Evolutionary conservation across 2,329 filamentous ascomycete species (phyloP).

Genomic region (Elsinoe arachidis): DNA sequence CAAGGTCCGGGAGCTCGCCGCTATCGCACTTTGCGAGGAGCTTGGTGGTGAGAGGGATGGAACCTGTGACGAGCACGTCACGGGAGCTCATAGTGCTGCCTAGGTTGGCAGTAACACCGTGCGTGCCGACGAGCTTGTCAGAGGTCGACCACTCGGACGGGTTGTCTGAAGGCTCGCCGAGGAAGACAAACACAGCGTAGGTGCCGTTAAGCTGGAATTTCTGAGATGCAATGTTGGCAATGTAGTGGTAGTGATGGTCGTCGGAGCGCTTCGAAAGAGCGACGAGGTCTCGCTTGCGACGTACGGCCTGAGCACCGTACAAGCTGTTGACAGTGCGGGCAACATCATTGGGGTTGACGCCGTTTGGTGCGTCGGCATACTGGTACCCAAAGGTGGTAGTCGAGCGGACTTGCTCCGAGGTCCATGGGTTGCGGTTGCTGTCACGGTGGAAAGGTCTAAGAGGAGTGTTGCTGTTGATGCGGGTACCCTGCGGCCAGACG

Average conservation of each 20-base stretch:
- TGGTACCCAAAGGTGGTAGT: conserved; percentile 61
- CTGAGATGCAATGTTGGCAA: conserved; percentile 55
- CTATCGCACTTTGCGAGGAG: conserved; percentile 29
- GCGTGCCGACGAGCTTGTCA: conserved; percentile 52
- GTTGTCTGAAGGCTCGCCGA: conserved; percentile 45
- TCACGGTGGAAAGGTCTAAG: conserved; percentile 60
- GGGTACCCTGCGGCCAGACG: conserved; percentile 46
- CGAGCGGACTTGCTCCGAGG: conserved; percentile 52
- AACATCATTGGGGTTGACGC: conserved; percentile 35
- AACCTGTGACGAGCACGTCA: conserved; percentile 30
- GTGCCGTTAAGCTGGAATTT: conserved; percentile 53
- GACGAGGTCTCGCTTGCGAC: conserved; percentile 8
- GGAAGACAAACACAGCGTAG: conserved; percentile 60
- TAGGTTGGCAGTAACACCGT: conserved; percentile 39
- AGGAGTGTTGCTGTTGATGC: conserved; percentile 30
- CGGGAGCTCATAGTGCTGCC: conserved; percentile 16
- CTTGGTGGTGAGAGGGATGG: conserved; percentile 37
- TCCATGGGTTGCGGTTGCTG: conserved; percentile 56
- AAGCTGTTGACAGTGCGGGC: conserved; percentile 50
- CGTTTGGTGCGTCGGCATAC: conserved; percentile 56
- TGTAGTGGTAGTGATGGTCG: conserved; percentile 53
- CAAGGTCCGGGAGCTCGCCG: conserved; percentile 29
- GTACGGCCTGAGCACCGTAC: conserved; percentile 40
- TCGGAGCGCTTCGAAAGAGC: conserved; percentile 24
- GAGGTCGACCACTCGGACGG: conserved; percentile 44